These are phyloP conservation scores for Cajanus cajan DNA, from an alignment of 306 rosid species.

Conservation along the genomic window DNA sequence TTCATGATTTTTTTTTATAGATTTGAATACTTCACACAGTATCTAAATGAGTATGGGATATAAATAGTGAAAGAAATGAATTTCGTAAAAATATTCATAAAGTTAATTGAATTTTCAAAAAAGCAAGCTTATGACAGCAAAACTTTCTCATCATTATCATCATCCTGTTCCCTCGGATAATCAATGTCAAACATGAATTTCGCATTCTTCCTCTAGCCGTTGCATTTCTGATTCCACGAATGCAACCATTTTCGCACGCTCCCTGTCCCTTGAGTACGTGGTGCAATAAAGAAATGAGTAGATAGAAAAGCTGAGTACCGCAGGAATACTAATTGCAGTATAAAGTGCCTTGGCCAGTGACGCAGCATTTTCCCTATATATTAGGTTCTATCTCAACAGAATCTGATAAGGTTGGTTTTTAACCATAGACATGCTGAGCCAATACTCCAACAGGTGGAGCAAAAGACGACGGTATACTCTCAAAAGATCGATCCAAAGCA, in stretches of 20 bases:
- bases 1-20: no score
- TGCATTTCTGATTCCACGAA: slow-evolving; percentile 58
- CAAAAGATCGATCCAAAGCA: slow-evolving; percentile 76
- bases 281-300: slow-evolving; percentile 75
- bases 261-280: slow-evolving; percentile 79
- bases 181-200: slow-evolving; percentile 23
- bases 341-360: slow-evolving; percentile 77
- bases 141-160: slow-evolving; percentile 46
- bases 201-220: slow-evolving; percentile 28
- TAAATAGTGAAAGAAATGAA: no score
- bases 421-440: slow-evolving; percentile 70
- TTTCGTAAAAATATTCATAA: no score
- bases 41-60: no score
- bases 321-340: slow-evolving; percentile 65
- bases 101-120: no score
- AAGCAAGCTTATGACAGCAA: no score
- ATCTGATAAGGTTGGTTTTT: slow-evolving; percentile 47
- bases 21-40: no score
- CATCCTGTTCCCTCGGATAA: slow-evolving; percentile 37
- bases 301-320: slow-evolving; percentile 55
- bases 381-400: slow-evolving; percentile 47
- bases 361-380: slow-evolving; percentile 73
- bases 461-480: slow-evolving; percentile 65
- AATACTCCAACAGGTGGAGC: slow-evolving; percentile 86
- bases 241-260: slow-evolving; percentile 59